Base-by-base conservation (phyloP, 2,329 filamentous ascomycete species). In the Paecilomyces formosus region DNA sequence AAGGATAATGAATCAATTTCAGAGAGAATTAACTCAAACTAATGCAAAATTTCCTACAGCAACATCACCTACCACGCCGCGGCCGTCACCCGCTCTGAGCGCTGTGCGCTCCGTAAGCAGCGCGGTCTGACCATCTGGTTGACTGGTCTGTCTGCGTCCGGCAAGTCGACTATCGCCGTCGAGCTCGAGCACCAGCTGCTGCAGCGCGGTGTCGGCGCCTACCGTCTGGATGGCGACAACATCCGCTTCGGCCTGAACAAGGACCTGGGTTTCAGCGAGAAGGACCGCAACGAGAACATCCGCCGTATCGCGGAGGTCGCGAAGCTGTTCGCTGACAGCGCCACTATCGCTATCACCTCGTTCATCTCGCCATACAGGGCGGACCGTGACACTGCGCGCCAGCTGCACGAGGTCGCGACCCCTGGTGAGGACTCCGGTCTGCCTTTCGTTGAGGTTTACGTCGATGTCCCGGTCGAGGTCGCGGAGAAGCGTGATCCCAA, bases 201-300 rank as follows among this genome's bases (percentile, higher is more conserved):
- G 58, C 65, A 70, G 58, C 92, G 96, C 75, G 88, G 88, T 51
- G 80, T 94, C 55, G 81, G 88, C 58, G 89, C 92, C 61, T 99
- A 99, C 84, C 87, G 94, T 56, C 87, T 99, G 30, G 94, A 99
- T 77, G 94, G 93, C 70, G 94, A 99, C 84, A 99, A 99, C 78
- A 88, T 99, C 65, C 93, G 94, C 61, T 97, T 97, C 79, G 94
- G 94, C 15, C 83, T 99, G 66, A 99, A 97, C 85, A 96, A 95
- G 78, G 93, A 97, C 79, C 84, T 99, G 11, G 93, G 93, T 15
- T 99, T 97, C 81, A 89, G 86, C 64, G 93, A 96, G 72, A 85
- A 86, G 72, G 92, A 97, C 80, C 87, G 94, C 67, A 95, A 93
- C 73, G 94, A 99, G 83, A 99, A 99, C 80, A 99, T 99, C 73